phyloP scores from a whole-genome alignment of 2,329 filamentous ascomycete species.

The Aspergillus spinulosporus region DNA sequence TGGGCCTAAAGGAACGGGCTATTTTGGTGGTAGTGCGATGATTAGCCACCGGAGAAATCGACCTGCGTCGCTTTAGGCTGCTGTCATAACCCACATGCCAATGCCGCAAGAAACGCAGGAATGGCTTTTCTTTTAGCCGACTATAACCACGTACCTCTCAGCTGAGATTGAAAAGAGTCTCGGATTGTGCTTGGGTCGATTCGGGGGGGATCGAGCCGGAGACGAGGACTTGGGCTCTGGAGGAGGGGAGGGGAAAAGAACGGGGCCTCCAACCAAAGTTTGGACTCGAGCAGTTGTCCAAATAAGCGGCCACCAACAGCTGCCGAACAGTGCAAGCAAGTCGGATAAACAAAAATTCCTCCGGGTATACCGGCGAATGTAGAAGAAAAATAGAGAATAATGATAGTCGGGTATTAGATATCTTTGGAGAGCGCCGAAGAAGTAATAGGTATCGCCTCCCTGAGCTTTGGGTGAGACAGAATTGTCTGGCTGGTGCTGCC shows the following conservation, averaged over 20 bases:
- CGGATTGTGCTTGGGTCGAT: conserved; percentile 6
- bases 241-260: background rate
- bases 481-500: conserved; percentile 17
- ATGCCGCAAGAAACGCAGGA: conserved; percentile 17
- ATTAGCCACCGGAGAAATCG: conserved; percentile 29
- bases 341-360: conserved; percentile 18
- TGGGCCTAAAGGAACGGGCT: conserved; percentile 26
- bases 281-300: conserved; percentile 16
- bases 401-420: conserved; percentile 12
- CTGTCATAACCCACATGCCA: conserved; percentile 23
- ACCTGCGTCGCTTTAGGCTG: conserved; percentile 22
- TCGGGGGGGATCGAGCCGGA: conserved; percentile 1
- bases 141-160: conserved; percentile 19
- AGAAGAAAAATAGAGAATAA: conserved; percentile 17
- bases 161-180: background rate
- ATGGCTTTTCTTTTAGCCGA: conserved; percentile 11
- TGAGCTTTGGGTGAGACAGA: conserved; percentile 14
- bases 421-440: background rate
- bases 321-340: conserved; percentile 17
- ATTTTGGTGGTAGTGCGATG: conserved; percentile 26
- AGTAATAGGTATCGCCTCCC: background rate
- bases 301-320: conserved; percentile 23
- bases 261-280: conserved; percentile 7
- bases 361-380: conserved; percentile 13
- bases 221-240: background rate